phyloP scores from a whole-genome alignment of 345 rosid species.

The Bruguiera parviflora region DNA sequence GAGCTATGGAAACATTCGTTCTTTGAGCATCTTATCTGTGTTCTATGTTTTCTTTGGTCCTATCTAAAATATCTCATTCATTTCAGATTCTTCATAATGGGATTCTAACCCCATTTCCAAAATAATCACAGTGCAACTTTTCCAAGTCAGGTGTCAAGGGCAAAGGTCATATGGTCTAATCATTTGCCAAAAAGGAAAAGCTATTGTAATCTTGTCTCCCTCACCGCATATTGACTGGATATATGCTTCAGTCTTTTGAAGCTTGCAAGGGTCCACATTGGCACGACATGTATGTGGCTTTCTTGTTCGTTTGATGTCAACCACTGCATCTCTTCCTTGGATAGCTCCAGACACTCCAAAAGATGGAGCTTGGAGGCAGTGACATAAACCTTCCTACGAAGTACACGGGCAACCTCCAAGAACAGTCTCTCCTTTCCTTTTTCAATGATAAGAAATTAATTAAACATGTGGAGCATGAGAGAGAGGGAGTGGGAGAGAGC shows the following conservation, averaged over 20 bases:
- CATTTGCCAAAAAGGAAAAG: too few relatives aligned
- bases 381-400: conserved; percentile 64
- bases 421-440: conserved; percentile 89
- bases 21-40: too few relatives aligned
- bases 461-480: neutral
- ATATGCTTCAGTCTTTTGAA: conserved; percentile 82
- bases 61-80: too few relatives aligned
- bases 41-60: too few relatives aligned
- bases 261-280: conserved; percentile 97
- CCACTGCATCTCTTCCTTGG: conserved; percentile 83
- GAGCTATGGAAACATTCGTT: too few relatives aligned
- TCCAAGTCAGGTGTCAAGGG: too few relatives aligned
- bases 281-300: conserved; percentile 90
- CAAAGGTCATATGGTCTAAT: too few relatives aligned
- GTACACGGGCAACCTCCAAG: conserved; percentile 86
- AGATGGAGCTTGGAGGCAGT: conserved; percentile 63
- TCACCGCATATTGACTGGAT: conserved; percentile 73
- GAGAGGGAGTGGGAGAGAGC: conserved; percentile 9
- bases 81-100: too few relatives aligned
- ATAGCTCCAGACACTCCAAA: conserved; percentile 69
- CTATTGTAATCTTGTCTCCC: conserved; percentile 11
- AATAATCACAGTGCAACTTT: too few relatives aligned
- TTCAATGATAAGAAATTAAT: neutral
- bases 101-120: too few relatives aligned
- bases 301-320: conserved; percentile 75